Evolutionary conservation across 2,329 filamentous ascomycete genomes (phyloP), one percentile per base, ranked within the genome.

Genomic region (Sarocladium brachiariae): DNA sequence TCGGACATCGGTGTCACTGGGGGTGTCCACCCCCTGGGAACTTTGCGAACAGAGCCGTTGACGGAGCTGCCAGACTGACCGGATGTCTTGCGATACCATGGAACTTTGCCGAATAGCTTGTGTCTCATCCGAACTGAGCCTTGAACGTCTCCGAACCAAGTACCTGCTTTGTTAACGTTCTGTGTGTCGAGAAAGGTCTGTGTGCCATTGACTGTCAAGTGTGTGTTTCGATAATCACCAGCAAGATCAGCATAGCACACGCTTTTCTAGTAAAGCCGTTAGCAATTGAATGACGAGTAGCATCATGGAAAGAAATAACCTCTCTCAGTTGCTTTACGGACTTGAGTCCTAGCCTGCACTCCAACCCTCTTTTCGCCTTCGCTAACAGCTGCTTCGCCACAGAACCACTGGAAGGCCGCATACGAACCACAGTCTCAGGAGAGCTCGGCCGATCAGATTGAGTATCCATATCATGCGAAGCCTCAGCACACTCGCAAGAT

Each of bases 31-130:
- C 67, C 68, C n/a, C 61, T 63, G 33, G 73, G 59, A 4, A 71
- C 58, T 9, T 70, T 66, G 24, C 65, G 62, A 8, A 73, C 55
- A 3, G 71, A 74, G 53, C 71, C 74, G 9, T 68, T 62, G n/a
- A 65, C 61, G 48, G 65, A 73, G 53, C 56, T 65, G 19, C 60
- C 56, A 0, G 72, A 72, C 3, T 64, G 64, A 7, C 50, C 59
- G 1, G 71, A 73, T 16, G 61, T 56, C 51, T 69, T 72, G 3
- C 66, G 65, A 37, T 63, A 61, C 69, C 71, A 73, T 2, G 68
- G 67, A 9, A 66, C 63, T 35, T 61, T 70, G 4, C 67, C 63
- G 48, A 75, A 74, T 7, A 73, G 56, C 46, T 65, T 73, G 18
- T 61, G 62, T 4, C 64, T 63, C 2, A 61, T 51, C 4, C 58